Evolutionary conservation across 2,329 filamentous ascomycete genomes (phyloP).

Genomic region (Hirsutella rhossiliensis): DNA sequence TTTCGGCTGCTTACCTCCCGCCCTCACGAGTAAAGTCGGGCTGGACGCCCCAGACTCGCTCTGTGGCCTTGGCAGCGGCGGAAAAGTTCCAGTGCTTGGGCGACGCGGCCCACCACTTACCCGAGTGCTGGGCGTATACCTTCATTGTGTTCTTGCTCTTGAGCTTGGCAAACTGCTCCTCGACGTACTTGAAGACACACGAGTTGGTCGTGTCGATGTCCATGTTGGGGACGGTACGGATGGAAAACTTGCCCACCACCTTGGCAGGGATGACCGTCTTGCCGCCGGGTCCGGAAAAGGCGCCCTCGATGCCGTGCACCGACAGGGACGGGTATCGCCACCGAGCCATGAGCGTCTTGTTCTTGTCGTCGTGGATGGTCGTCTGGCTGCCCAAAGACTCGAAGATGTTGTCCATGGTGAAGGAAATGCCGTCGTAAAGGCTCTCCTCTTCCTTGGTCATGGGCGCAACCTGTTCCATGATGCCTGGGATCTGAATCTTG

Average conservation of each 20-base stretch:
- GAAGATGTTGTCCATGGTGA: constrained; percentile 92
- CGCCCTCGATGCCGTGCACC: constrained; percentile 88
- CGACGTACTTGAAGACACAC: constrained; percentile 71
- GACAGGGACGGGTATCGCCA: constrained; percentile 94
- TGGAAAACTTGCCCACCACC: constrained; percentile 96
- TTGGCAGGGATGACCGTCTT: constrained; percentile 99
- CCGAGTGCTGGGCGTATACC: constrained; percentile 72
- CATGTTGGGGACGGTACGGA: constrained; percentile 96
- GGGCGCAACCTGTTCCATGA: constrained; percentile 85
- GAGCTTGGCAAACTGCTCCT: constrained; percentile 75
- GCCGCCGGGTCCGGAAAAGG: constrained; percentile 82
- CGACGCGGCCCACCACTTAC: constrained; percentile 98
- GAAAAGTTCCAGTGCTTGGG: constrained; percentile 99
- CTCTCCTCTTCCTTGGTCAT: constrained; percentile 75
- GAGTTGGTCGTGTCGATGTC: constrained; percentile 81
- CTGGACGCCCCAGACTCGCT: constrained; percentile 85
- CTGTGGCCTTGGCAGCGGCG: constrained; percentile 87
- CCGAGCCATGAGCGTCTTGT: constrained; percentile 84
- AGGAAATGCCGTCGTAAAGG: constrained; percentile 83
- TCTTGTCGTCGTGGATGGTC: constrained; percentile 78
- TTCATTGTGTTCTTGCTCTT: constrained; percentile 86
- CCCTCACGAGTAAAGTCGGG: constrained; percentile 95
- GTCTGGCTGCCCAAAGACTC: constrained; percentile 85
- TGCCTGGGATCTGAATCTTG: constrained; percentile 88
- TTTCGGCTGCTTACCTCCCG: constrained; percentile 53